These are phyloP conservation scores for Protea cynaroides DNA, from an alignment of 164 flowering plant species.

Conservation along the genomic window DNA sequence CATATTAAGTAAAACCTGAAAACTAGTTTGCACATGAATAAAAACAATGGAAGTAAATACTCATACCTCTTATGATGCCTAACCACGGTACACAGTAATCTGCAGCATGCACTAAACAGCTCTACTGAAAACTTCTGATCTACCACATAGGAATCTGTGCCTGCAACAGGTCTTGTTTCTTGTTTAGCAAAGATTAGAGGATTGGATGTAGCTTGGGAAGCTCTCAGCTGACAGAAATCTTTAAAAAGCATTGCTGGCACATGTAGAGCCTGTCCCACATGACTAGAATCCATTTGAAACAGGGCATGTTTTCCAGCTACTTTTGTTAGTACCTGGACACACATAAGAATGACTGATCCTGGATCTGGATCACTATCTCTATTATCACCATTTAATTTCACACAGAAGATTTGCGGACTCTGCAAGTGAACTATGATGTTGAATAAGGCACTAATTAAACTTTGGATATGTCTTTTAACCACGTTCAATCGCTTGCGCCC, in stretches of 20 bases:
- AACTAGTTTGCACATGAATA: neutral
- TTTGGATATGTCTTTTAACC: constrained; percentile 53
- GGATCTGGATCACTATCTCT: constrained; percentile 51
- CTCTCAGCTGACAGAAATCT: constrained; percentile 32
- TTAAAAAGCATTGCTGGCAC: constrained; percentile 66
- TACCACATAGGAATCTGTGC: constrained; percentile 12
- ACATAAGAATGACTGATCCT: constrained; percentile 83
- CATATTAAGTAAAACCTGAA: too few relatives aligned
- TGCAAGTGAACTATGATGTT: constrained; percentile 72
- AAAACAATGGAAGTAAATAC: neutral
- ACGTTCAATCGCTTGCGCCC: constrained; percentile 53
- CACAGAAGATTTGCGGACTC: constrained; percentile 55
- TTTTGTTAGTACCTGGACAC: constrained; percentile 63
- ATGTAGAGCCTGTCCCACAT: constrained; percentile 52
- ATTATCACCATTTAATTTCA: constrained; percentile 7
- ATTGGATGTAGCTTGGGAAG: constrained; percentile 16
- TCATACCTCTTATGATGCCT: constrained; percentile 72
- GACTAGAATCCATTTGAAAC: constrained; percentile 50
- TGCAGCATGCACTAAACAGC: constrained; percentile 75
- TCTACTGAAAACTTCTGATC: constrained; percentile 50
- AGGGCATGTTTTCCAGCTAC: constrained; percentile 56
- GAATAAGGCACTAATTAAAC: constrained; percentile 50
- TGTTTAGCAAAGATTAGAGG: constrained; percentile 9
- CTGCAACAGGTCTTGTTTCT: constrained; percentile 11
- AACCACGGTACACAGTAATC: constrained; percentile 54